phyloP scores from a whole-genome alignment of 371 early-diverging fungal genomes.

The Rhizopus arrhizus region DNA sequence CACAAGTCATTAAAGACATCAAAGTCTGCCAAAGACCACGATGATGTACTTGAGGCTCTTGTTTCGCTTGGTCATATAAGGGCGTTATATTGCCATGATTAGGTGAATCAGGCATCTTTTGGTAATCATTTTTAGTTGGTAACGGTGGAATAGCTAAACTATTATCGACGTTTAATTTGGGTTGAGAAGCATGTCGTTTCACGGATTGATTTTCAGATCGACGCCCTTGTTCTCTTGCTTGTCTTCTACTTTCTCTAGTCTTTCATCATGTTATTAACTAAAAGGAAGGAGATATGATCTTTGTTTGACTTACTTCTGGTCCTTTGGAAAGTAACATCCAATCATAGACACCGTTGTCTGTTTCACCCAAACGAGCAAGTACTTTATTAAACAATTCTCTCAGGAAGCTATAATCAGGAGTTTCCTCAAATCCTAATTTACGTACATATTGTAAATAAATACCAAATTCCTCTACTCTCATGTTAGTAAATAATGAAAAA shows the following conservation, averaged over 20 bases:
- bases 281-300: not conserved
- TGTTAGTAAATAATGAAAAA: not conserved
- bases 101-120: slow-evolving; percentile 24
- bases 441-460: slow-evolving; percentile 93
- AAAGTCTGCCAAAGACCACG: slow-evolving; percentile 31
- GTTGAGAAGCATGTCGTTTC: slow-evolving; percentile 32
- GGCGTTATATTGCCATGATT: slow-evolving; percentile 13
- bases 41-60: slow-evolving; percentile 13
- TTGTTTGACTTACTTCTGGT: slow-evolving; percentile 45
- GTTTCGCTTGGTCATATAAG: slow-evolving; percentile 14
- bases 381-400: slow-evolving; percentile 87
- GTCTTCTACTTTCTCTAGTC: slow-evolving; percentile 31
- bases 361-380: slow-evolving; percentile 71
- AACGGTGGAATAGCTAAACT: slow-evolving; percentile 15
- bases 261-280: not conserved
- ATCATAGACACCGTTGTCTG: slow-evolving; percentile 94
- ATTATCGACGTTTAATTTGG: slow-evolving; percentile 15
- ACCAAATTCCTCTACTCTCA: slow-evolving; percentile 78
- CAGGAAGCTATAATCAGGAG: slow-evolving; percentile 95
- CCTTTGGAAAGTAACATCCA: slow-evolving; percentile 84
- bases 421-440: slow-evolving; percentile 92
- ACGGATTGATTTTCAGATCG: slow-evolving; percentile 25
- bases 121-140: slow-evolving; percentile 20
- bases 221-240: slow-evolving; percentile 25
- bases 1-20: slow-evolving; percentile 36